Conservation (phyloP, 1,284 basidiomycete species). For the Austroboletus niveus region DNA sequence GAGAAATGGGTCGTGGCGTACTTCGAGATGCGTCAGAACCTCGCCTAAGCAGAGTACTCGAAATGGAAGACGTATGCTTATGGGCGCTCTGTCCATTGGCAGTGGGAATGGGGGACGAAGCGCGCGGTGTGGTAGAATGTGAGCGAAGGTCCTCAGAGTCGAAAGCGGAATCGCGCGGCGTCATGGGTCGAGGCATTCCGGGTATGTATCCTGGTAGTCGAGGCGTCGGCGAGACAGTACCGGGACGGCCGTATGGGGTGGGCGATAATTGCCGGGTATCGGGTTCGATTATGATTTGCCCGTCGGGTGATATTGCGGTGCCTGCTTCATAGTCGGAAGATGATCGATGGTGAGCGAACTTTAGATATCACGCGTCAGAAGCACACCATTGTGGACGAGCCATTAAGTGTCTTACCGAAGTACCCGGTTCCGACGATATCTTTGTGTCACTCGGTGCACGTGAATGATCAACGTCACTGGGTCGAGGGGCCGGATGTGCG, state of each 20-base stretch:
- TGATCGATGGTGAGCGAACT: slow-evolving; percentile 23
- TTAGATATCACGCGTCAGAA: slow-evolving; percentile 19
- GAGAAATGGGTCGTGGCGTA: slow-evolving; percentile 46
- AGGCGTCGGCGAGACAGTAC: slow-evolving; percentile 54
- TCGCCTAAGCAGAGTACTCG: slow-evolving; percentile 44
- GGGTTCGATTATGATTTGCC: slow-evolving; percentile 42
- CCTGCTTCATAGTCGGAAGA: slow-evolving; percentile 49
- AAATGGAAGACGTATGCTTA: slow-evolving; percentile 31
- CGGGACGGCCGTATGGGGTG: slow-evolving; percentile 41
- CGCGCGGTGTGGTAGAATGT: slow-evolving; percentile 76
- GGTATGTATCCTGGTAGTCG: slow-evolving; percentile 80
- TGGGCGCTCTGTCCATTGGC: slow-evolving; percentile 34
- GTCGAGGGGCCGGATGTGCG: slow-evolving; percentile 43
- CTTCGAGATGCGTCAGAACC: slow-evolving; percentile 52
- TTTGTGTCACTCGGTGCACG: slow-evolving; percentile 18
- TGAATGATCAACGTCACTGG: slow-evolving; percentile 26
- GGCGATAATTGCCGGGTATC: slow-evolving; percentile 54
- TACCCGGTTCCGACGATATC: slow-evolving; percentile 14
- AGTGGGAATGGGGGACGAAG: slow-evolving; percentile 55
- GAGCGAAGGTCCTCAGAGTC: slow-evolving; percentile 70
- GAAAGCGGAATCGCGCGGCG: slow-evolving; percentile 59
- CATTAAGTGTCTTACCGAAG: slow-evolving; percentile 23
- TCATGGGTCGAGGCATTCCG: slow-evolving; percentile 85
- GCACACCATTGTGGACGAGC: slow-evolving; percentile 3
- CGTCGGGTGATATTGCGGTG: slow-evolving; percentile 69